Evolutionary conservation across 2,329 filamentous ascomycete species (phyloP), one percentile per base, ranked within the genome.

Genomic region (Capronia americana): DNA sequence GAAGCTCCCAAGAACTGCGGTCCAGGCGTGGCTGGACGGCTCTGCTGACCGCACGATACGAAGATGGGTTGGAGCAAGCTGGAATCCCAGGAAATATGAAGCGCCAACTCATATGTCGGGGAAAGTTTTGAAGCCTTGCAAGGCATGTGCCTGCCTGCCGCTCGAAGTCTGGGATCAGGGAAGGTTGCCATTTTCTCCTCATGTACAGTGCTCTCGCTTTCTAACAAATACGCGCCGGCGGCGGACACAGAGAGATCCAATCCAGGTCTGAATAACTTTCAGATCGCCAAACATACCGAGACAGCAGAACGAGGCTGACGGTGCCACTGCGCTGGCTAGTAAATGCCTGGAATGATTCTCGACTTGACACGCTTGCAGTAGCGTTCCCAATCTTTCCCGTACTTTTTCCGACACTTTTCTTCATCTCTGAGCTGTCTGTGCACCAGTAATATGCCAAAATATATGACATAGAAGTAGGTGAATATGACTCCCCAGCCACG

Each of bases 391-490:
- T 97, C 93, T 72, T 89, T 89, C 28, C 93, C 93, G 75, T 98
- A 98, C 84, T 98, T 98, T 75, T 86, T 86, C 69, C 86, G 84
- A 79, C 94, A 98, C 83, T 97, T 97, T 77, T 92, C 91, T 72
- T 97, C 93, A 72, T 98, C 94, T 61, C 94, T 86, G 65, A 88
- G 82, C 76, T 96, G 93, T 23, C 94, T 90, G 77, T 97, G 94
- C 61, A 97, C 83, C 11, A 98, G 84, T 69, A 98, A 80, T 12
- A 96, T 81, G 3, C 89, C 93, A 81, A 98, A 97, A 82, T 97
- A 98, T 7, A 96, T 74, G 72, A 97, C 85, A 81, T 96, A 98
- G 77, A 97, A 97, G 82, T 97, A 98, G 0, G 93, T 97, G 71
- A 97, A 87, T 54, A 93, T 82, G 79, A 93, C 93, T 55, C 90